Conservation (phyloP, 768 basidiomycete species). For the Podaxis rugospora region DNA sequence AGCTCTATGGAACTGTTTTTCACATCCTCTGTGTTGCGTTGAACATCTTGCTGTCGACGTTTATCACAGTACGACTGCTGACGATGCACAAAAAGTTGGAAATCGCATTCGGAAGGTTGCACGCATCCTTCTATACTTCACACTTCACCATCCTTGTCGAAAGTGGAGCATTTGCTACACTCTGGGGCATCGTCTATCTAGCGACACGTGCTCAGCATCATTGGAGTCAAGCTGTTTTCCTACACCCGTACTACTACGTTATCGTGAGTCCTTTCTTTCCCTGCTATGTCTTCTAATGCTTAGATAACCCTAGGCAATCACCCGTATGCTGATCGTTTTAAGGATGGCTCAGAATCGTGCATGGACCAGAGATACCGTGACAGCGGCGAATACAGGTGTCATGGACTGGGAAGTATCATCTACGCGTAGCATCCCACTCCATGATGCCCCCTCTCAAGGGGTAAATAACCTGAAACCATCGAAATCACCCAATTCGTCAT, state of each 20-base stretch:
- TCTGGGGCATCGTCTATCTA: slow-evolving; percentile 29
- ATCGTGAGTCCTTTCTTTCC: slow-evolving; percentile 20
- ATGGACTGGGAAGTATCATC: slow-evolving; percentile 38
- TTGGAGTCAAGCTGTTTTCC: slow-evolving; percentile 26
- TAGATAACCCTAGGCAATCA: slow-evolving; percentile 22
- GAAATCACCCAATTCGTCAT: background rate
- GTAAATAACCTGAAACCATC: slow-evolving; percentile 6
- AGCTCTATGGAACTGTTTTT: slow-evolving; percentile 20
- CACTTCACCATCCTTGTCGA: slow-evolving; percentile 32
- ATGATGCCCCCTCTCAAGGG: slow-evolving; percentile 4
- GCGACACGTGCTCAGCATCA: slow-evolving; percentile 19
- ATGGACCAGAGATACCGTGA: slow-evolving; percentile 32
- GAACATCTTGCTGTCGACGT: slow-evolving; percentile 24
- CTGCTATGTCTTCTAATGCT: background rate
- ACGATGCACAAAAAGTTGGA: slow-evolving; percentile 30
- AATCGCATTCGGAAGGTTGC: slow-evolving; percentile 28
- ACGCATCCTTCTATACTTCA: slow-evolving; percentile 35
- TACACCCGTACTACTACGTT: slow-evolving; percentile 26
- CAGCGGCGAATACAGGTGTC: slow-evolving; percentile 25
- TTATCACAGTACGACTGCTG: slow-evolving; percentile 26
- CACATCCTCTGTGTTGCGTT: slow-evolving; percentile 26
- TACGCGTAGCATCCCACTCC: slow-evolving; percentile 27
- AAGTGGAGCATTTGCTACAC: slow-evolving; percentile 32
- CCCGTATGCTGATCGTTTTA: slow-evolving; percentile 34
- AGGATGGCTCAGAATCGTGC: slow-evolving; percentile 37